Percentiles rank a stretch among this genome's conserved stretches.
Conservation (phyloP, 2,329 filamentous ascomycete genomes). For the Didymella pinodella region DNA sequence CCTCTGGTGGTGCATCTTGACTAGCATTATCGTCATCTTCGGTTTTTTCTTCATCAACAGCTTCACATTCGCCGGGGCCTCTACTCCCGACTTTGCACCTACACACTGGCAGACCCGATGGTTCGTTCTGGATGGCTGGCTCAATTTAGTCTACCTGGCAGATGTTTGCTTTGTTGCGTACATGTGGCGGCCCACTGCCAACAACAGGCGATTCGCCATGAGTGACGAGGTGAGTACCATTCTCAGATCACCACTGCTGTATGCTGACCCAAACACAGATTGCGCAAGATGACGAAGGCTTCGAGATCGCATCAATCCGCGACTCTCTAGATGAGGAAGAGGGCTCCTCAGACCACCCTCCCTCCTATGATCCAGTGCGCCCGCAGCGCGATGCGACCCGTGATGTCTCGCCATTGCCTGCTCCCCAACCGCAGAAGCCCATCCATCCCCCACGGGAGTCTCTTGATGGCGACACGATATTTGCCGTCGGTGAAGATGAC, state of each 20-base stretch:
- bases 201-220: constrained; percentile 98
- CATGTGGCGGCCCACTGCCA: constrained; percentile 93
- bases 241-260: neutral
- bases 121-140: constrained; percentile 97
- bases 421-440: constrained; percentile 59
- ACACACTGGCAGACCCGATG: constrained; percentile 97
- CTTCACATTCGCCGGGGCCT: constrained; percentile 87
- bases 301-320: constrained; percentile 93
- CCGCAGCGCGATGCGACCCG: constrained; percentile 41
- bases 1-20: constrained; percentile 96
- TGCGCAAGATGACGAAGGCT: constrained; percentile 97
- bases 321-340: constrained; percentile 74
- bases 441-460: constrained; percentile 64
- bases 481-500: constrained; percentile 88
- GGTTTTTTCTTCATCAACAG: constrained; percentile 99
- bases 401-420: constrained; percentile 61
- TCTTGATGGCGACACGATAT: constrained; percentile 91
- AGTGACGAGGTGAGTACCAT: constrained; percentile 77
- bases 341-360: constrained; percentile 48
- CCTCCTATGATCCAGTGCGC: constrained; percentile 53
- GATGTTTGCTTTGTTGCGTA: constrained; percentile 95
- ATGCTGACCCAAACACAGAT: constrained; percentile 62
- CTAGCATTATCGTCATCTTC: constrained; percentile 93
- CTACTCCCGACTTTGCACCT: constrained; percentile 88
- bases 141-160: constrained; percentile 94